Evolutionary conservation across 495 filamentous ascomycete genomes (phyloP).

Genomic region (Xylaria acuta): DNA sequence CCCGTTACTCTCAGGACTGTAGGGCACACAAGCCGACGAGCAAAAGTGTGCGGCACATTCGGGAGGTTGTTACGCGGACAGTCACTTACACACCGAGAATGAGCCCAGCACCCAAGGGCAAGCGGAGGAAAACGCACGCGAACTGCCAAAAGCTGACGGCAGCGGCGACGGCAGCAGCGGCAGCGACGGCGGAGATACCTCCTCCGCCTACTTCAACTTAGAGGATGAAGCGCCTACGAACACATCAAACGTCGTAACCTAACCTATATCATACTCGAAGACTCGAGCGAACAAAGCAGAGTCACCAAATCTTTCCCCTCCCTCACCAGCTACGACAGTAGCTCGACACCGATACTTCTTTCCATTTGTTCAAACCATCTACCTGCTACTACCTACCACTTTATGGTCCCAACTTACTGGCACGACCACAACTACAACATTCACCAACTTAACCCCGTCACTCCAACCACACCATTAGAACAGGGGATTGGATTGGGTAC

Average conservation of each 20-base stretch:
- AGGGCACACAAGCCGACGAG: constrained; percentile 54
- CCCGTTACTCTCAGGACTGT: constrained; percentile 51
- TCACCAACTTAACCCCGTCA: neutral
- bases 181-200: constrained; percentile 17
- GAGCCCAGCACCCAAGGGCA: constrained; percentile 76
- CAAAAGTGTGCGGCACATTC: constrained; percentile 62
- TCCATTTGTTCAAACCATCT: constrained; percentile 40
- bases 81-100: constrained; percentile 75
- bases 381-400: constrained; percentile 12
- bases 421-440: constrained; percentile 26
- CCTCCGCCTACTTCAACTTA: constrained; percentile 18
- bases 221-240: neutral
- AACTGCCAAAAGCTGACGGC: constrained; percentile 35
- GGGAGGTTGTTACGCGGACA: constrained; percentile 76
- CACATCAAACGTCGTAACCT: neutral
- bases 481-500: constrained; percentile 6
- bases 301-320: neutral
- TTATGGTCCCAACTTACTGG: too few species aligned
- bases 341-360: constrained; percentile 30
- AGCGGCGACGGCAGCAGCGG: constrained; percentile 25
- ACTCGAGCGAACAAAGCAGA: neutral
- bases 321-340: constrained; percentile 15
- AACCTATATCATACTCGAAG: neutral
- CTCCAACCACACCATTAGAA: constrained; percentile 19
- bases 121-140: constrained; percentile 65